These are phyloP conservation scores for Pinus albicaulis DNA, from an alignment of 75 land plant genomes.

Conservation along the genomic window DNA sequence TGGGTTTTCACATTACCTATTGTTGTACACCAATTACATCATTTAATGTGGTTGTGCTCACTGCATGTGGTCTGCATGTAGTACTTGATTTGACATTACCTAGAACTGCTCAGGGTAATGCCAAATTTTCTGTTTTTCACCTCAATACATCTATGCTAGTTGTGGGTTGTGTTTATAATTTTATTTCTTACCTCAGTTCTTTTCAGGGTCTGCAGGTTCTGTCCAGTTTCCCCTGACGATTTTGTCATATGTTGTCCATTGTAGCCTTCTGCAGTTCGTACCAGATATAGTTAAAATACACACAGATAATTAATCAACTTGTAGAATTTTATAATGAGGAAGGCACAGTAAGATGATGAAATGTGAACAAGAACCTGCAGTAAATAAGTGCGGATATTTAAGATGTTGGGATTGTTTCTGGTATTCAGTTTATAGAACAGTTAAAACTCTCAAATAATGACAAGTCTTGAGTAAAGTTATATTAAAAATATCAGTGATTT, in stretches of 20 bases:
- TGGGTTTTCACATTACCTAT: no score
- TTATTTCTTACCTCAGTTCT: background rate
- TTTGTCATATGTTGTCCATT: background rate
- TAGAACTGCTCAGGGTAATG: background rate
- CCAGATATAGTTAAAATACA: background rate
- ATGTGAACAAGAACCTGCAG: background rate
- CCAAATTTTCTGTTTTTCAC: background rate
- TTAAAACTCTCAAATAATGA: background rate
- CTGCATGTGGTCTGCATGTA: background rate
- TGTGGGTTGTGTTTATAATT: background rate
- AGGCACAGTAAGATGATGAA: background rate
- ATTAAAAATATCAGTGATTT: background rate
- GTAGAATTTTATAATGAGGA: background rate
- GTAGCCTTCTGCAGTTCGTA: background rate
- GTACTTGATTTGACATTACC: background rate
- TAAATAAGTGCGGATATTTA: background rate
- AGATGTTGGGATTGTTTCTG: background rate
- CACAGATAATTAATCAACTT: no score
- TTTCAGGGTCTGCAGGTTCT: no score
- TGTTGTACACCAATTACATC: no score
- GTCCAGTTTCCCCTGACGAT: background rate
- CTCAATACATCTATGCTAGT: background rate
- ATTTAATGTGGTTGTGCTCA: no score
- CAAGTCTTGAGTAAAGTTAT: background rate
- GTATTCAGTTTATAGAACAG: background rate